These are phyloP conservation scores for Ammopiptanthus mongolicus DNA, from an alignment of 306 rosid species.

Conservation along the genomic window DNA sequence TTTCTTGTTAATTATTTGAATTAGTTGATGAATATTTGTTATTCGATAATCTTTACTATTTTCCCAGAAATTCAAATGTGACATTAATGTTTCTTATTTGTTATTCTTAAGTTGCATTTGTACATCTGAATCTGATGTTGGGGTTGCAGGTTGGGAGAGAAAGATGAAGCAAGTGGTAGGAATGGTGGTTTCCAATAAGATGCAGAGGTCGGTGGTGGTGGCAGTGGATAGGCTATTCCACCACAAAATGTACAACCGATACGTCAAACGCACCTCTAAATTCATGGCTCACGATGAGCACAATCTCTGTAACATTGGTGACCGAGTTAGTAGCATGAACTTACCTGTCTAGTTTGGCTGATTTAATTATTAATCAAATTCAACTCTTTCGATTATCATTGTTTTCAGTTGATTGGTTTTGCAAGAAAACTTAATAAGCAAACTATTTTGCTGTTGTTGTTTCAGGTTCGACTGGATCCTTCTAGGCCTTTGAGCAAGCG, in stretches of 20 bases:
- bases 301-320: constrained; percentile 68
- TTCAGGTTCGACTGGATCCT: constrained; percentile 71
- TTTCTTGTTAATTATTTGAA: background rate
- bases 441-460: background rate
- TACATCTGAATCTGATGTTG: constrained; percentile 8
- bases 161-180: constrained; percentile 89
- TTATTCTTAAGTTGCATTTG: background rate
- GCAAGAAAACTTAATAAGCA: background rate
- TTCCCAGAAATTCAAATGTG: background rate
- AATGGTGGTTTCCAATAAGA: constrained; percentile 87
- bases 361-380: background rate
- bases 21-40: too few species aligned
- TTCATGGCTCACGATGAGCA: constrained; percentile 91
- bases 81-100: background rate
- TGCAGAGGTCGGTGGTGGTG: constrained; percentile 95
- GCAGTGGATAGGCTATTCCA: constrained; percentile 78
- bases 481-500: constrained; percentile 82
- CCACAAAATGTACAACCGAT: constrained; percentile 65
- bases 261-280: constrained; percentile 81
- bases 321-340: constrained; percentile 38
- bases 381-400: background rate
- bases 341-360: background rate
- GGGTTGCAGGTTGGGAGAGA: constrained; percentile 10
- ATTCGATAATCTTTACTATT: background rate
- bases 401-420: background rate